A percentile compares a stretch with the other conserved stretches of the same genome.
Conservation (phyloP, 2,329 filamentous ascomycete species). For the Clonostachys sp. region DNA sequence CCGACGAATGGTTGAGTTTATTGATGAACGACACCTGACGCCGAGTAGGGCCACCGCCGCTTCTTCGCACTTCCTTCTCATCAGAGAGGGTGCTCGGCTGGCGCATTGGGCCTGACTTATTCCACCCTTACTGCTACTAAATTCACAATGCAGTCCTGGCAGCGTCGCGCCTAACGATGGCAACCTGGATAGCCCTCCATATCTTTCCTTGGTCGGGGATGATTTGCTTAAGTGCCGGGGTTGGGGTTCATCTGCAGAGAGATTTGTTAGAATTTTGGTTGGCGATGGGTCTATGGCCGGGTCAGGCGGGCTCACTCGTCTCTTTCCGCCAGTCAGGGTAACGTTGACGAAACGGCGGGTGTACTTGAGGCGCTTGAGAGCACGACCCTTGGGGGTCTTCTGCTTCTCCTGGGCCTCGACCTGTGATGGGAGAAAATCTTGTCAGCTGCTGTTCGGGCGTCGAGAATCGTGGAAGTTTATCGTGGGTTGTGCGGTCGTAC, state of each 20-base stretch:
- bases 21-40: constrained; percentile 37
- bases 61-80: constrained; percentile 25
- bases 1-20: constrained; percentile 21
- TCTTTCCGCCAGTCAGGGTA: constrained; percentile 95
- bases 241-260: constrained; percentile 75
- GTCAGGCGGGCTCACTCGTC: constrained; percentile 63
- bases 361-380: constrained; percentile 95
- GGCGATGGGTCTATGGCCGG: no score
- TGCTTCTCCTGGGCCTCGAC: constrained; percentile 91
- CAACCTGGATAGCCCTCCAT: constrained; percentile 7
- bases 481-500: constrained; percentile 42
- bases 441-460: constrained; percentile 18
- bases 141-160: constrained; percentile 1
- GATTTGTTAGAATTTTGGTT: not conserved
- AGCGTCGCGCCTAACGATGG: constrained; percentile 12
- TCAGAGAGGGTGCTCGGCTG: constrained; percentile 23
- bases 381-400: constrained; percentile 95
- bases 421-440: constrained; percentile 32
- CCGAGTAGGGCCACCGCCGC: constrained; percentile 28
- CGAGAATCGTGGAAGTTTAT: constrained; percentile 7
- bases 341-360: constrained; percentile 98
- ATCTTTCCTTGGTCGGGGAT: constrained; percentile 8
- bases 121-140: constrained; percentile 20
- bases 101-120: constrained; percentile 26
- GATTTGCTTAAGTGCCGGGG: constrained; percentile 59